Conservation (phyloP, 768 basidiomycete species). For the Lactarius sp. region DNA sequence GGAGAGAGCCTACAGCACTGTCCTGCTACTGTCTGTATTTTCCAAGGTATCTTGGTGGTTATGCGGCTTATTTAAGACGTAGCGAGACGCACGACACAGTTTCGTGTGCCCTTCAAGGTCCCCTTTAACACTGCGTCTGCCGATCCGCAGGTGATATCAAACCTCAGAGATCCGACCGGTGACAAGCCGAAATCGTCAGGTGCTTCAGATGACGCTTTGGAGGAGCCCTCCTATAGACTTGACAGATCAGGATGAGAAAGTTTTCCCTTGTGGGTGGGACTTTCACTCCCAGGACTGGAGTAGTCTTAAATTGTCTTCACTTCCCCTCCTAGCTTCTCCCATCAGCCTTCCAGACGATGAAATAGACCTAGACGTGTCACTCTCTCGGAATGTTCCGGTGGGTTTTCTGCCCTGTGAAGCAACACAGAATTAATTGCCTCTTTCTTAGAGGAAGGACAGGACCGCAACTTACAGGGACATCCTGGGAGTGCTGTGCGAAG, state of each 20-base stretch:
- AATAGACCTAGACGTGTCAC: slow-evolving; percentile 37
- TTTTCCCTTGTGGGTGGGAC: slow-evolving; percentile 30
- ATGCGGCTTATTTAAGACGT: background rate
- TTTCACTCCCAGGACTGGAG: slow-evolving; percentile 15
- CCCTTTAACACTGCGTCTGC: slow-evolving; percentile 22
- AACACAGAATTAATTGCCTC: background rate
- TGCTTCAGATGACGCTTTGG: background rate
- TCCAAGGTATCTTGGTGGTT: background rate
- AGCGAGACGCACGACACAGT: slow-evolving; percentile 11
- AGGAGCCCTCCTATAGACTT: slow-evolving; percentile 9
- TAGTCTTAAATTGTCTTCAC: background rate
- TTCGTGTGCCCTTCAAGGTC: slow-evolving; percentile 35
- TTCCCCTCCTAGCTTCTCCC: slow-evolving; percentile 5
- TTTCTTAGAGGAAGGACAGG: slow-evolving; percentile 15
- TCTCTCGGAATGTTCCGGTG: slow-evolving; percentile 44
- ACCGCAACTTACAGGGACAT: slow-evolving; percentile 36
- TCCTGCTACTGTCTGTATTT: background rate
- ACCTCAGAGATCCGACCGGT: background rate
- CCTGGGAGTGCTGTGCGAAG: slow-evolving; percentile 37
- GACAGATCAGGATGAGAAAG: slow-evolving; percentile 23
- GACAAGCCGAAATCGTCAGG: background rate
- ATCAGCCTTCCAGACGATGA: slow-evolving; percentile 31
- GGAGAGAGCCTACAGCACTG: slow-evolving; percentile 2
- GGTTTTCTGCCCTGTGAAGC: background rate
- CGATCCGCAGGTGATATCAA: background rate